phyloP scores from a whole-genome alignment of 2,329 filamentous ascomycete genomes.

The Microdochium nivale region DNA sequence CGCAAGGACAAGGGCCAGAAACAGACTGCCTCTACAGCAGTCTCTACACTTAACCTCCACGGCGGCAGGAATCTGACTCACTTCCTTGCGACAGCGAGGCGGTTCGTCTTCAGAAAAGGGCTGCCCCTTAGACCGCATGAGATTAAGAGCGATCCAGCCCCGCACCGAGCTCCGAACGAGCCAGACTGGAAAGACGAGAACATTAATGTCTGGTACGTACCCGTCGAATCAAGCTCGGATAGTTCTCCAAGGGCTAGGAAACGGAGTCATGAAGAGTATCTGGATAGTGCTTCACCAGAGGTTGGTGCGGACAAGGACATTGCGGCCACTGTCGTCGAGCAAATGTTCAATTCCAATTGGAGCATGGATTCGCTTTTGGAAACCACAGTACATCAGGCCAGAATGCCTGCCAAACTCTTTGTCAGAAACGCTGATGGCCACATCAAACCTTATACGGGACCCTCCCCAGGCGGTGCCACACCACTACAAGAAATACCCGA shows the following conservation, averaged over 20 bases:
- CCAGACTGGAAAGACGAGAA: slow-evolving; percentile 71
- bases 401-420: slow-evolving; percentile 63
- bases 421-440: slow-evolving; percentile 55
- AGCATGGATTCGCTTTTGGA: slow-evolving; percentile 60
- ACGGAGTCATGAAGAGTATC: slow-evolving; percentile 36
- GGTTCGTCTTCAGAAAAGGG: slow-evolving; percentile 80
- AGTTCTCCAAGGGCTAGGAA: slow-evolving; percentile 19
- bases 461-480: slow-evolving; percentile 42
- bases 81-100: slow-evolving; percentile 69
- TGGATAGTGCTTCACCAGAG: slow-evolving; percentile 4
- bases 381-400: slow-evolving; percentile 55
- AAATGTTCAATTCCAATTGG: slow-evolving; percentile 78
- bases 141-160: slow-evolving; percentile 39
- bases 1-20: slow-evolving; percentile 28
- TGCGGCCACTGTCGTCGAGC: slow-evolving; percentile 54
- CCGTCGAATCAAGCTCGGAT: slow-evolving; percentile 33
- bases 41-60: slow-evolving; percentile 54
- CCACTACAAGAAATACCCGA: slow-evolving; percentile 38
- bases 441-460: slow-evolving; percentile 62
- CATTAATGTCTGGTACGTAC: slow-evolving; percentile 79
- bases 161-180: slow-evolving; percentile 22
- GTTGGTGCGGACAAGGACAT: slow-evolving; percentile 36
- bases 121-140: slow-evolving; percentile 68
- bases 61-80: slow-evolving; percentile 75
- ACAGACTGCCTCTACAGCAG: slow-evolving; percentile 5